Percentiles rank a stretch among this genome's conserved stretches.
Conservation (phyloP, 768 basidiomycete species). For the Suillus placidus region DNA sequence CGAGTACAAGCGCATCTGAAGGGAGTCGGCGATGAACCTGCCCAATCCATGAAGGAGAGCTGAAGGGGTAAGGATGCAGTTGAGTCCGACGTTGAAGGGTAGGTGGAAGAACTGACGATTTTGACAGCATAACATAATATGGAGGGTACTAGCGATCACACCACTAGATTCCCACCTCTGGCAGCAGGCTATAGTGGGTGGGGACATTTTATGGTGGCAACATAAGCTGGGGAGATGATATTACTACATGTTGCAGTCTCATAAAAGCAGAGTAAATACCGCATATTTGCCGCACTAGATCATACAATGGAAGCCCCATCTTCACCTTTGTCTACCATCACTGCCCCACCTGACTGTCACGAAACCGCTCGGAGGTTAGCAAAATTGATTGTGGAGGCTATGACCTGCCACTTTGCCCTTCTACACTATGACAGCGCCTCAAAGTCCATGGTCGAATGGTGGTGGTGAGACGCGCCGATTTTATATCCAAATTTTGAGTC, state of each 20-base stretch:
- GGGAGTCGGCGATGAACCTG: not conserved
- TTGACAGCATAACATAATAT: too few relatives aligned
- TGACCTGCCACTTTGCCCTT: not conserved
- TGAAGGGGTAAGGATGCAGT: not conserved
- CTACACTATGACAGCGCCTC: not conserved
- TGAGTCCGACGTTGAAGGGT: not conserved
- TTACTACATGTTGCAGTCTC: not conserved
- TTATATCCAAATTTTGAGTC: not conserved
- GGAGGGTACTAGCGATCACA: not conserved
- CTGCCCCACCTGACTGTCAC: not conserved
- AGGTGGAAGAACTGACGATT: too few relatives aligned
- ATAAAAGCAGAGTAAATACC: not conserved
- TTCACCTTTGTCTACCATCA: not conserved
- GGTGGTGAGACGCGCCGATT: not conserved
- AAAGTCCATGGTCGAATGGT: not conserved
- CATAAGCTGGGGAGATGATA: not conserved
- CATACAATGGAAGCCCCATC: not conserved
- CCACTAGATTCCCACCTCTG: too few relatives aligned
- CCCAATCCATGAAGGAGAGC: not conserved
- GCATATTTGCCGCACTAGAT: not conserved
- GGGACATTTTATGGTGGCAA: not conserved
- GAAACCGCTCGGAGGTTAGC: not conserved
- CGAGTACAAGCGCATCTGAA: not conserved
- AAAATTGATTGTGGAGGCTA: not conserved
- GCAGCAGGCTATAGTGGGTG: too few relatives aligned